Evolutionary conservation across 805 yeast genomes (phyloP).

Genomic region (Candida parachauliodes): DNA sequence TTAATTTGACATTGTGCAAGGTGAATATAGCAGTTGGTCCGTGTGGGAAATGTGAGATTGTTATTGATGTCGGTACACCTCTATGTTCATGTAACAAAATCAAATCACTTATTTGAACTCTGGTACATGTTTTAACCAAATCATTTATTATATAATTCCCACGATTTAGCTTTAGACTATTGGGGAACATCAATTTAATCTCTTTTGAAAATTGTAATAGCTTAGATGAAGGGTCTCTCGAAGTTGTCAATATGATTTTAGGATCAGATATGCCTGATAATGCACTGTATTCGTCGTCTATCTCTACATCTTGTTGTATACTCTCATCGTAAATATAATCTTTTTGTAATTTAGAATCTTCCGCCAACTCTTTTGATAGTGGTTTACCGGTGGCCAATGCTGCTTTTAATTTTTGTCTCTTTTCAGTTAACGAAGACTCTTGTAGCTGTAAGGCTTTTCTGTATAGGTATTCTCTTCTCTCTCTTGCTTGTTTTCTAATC

Average conservation of each 20-base stretch:
- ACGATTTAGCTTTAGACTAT: conserved; percentile 82
- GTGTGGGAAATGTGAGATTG: conserved; percentile 93
- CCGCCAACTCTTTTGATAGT: conserved; percentile 84
- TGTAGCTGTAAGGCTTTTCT: conserved; percentile 86
- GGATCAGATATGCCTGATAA: conserved; percentile 89
- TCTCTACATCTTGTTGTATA: conserved; percentile 40
- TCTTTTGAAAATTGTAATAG: conserved; percentile 92
- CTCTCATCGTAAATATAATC: conserved; percentile 88
- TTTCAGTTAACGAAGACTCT: conserved; percentile 80
- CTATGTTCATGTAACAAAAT: conserved; percentile 91
- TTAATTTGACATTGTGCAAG: conserved; percentile 85
- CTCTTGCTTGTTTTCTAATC: conserved; percentile 94
- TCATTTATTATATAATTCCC: conserved; percentile 89
- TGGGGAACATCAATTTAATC: conserved; percentile 83
- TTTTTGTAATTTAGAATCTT: conserved; percentile 74
- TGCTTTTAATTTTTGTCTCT: conserved; percentile 79
- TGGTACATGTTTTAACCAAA: conserved; percentile 76
- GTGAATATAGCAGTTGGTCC: conserved; percentile 97
- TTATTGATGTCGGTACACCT: conserved; percentile 94
- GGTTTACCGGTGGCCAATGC: conserved; percentile 92
- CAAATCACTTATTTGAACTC: conserved; percentile 79
- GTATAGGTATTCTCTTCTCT: conserved; percentile 89
- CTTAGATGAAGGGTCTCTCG: conserved; percentile 84
- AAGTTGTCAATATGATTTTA: conserved; percentile 85
- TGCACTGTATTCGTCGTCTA: conserved; percentile 91